Conservation (phyloP, 768 basidiomycete genomes). For the Sutorius australiensis region DNA sequence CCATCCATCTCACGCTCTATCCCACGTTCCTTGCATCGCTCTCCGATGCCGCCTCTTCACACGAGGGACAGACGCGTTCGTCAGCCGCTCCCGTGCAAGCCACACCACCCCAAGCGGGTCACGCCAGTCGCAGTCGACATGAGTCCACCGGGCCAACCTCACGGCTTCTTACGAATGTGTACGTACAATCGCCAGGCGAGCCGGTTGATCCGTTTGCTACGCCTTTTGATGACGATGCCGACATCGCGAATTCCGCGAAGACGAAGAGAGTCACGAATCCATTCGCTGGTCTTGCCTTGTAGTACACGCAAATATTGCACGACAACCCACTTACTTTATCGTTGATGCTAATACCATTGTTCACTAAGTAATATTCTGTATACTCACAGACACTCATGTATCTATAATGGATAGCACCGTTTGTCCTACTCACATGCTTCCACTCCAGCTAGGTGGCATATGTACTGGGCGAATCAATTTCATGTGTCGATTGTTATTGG, state of each 20-base stretch:
- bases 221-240: slow-evolving; percentile 74
- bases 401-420: slow-evolving; percentile 19
- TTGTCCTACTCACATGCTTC: slow-evolving; percentile 1
- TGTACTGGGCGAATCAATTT: slow-evolving; percentile 1
- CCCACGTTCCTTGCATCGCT: slow-evolving; percentile 15
- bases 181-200: slow-evolving; percentile 37
- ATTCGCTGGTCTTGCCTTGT: slow-evolving; percentile 38
- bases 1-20: slow-evolving; percentile 14
- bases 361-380: slow-evolving; percentile 8
- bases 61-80: slow-evolving; percentile 21
- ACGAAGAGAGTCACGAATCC: slow-evolving; percentile 54
- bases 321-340: slow-evolving; percentile 11
- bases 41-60: slow-evolving; percentile 5
- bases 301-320: slow-evolving; percentile 4
- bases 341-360: slow-evolving; percentile 10
- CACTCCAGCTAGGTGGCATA: slow-evolving; percentile 3
- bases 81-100: slow-evolving; percentile 16
- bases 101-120: slow-evolving; percentile 13
- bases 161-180: slow-evolving; percentile 41
- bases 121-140: slow-evolving; percentile 14
- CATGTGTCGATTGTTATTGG: not conserved
- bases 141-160: slow-evolving; percentile 37
- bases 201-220: slow-evolving; percentile 60
- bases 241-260: slow-evolving; percentile 27
- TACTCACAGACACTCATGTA: slow-evolving; percentile 17